Conservation (phyloP, 176 grass and related monocot species). For the Pontederia paniculata region DNA sequence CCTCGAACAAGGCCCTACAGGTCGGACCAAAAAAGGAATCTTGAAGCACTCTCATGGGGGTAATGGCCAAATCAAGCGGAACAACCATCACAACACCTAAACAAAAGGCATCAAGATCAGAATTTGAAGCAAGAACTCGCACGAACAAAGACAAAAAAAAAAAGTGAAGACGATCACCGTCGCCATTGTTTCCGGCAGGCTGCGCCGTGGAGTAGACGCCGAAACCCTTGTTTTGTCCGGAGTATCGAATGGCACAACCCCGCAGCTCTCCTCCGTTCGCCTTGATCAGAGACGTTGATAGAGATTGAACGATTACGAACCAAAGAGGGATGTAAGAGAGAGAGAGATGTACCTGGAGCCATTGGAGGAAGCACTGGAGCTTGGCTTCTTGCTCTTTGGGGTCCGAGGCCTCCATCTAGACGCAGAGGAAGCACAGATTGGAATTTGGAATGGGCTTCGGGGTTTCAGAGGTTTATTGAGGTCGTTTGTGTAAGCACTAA, state of each 20-base stretch:
- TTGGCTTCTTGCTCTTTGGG: slow-evolving; percentile 28
- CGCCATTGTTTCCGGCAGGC: slow-evolving; percentile 22
- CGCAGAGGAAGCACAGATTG: no score
- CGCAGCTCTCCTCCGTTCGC: slow-evolving; percentile 63
- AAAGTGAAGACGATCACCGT: slow-evolving; percentile 14
- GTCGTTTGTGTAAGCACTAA: no score
- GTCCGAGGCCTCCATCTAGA: slow-evolving; percentile 18
- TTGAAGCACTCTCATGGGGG: slow-evolving; percentile 86
- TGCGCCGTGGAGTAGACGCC: slow-evolving; percentile 45
- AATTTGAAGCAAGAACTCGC: background rate
- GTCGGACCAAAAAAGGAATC: slow-evolving; percentile 52
- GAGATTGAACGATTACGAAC: background rate
- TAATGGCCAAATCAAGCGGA: slow-evolving; percentile 78
- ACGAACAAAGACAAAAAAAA: background rate
- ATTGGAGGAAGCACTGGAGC: slow-evolving; percentile 69
- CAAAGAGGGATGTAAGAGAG: background rate
- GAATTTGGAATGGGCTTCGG: no score
- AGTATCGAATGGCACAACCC: slow-evolving; percentile 47
- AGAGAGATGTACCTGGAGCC: slow-evolving; percentile 47
- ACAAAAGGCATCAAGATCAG: background rate
- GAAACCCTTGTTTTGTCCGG: slow-evolving; percentile 37
- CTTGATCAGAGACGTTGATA: slow-evolving; percentile 10
- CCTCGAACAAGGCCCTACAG: slow-evolving; percentile 59
- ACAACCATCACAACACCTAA: slow-evolving; percentile 74
- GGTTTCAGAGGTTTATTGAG: no score